Base-by-base conservation (phyloP, 306 rosid genomes). In the Malus fusca region DNA sequence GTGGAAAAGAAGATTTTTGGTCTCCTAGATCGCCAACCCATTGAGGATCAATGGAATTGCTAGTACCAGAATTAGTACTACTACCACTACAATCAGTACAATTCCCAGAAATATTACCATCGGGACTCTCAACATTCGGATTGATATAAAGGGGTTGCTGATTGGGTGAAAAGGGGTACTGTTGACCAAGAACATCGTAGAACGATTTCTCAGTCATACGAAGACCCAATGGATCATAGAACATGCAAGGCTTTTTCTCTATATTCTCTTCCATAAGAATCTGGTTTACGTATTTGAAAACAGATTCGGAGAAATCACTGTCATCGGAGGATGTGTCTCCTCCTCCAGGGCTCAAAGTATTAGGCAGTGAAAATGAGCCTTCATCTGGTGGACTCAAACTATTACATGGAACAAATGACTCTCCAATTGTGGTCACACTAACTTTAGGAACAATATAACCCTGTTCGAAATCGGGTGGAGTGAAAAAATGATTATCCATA, bases 131-230 rank as follows among this genome's bases (percentile, higher is more conserved):
- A 23, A 48, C 66, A 25, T 65, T 56, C 7, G n/a, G 63, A 58
- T 84, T 65, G 22, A 35, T 51, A 58, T 9, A 69, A 63, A 37
- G 66, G 11, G 53, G 77, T 33, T 62, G 80, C 55, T 69, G 80
- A 26, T 43, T 63, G 8, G 89, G 75, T 17, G 93, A 83, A 52
- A 86, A 46, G 46, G 91, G 89, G 59, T 89, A 73, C n/a, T 76
- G 86, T 23, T 71, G 69, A 77, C 90, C 91, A 63, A 95, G 78
- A 43, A 72, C 95, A 77, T 95, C 97, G 60, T 86, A 95, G 85
- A 95, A 95, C 0, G 95, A 89, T 83, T 89, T 89, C 80, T 95
- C 98, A 12, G 98, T 93, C 80, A 76, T 85, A 66, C 83, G 88
- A 46, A 95, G 96, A 17, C 80, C 90, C 80, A 89, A 79, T 46